A percentile compares a stretch with the other conserved stretches of the same genome.
phyloP scores from a whole-genome alignment of 2,329 filamentous ascomycete genomes.

The Eutypa lata region DNA sequence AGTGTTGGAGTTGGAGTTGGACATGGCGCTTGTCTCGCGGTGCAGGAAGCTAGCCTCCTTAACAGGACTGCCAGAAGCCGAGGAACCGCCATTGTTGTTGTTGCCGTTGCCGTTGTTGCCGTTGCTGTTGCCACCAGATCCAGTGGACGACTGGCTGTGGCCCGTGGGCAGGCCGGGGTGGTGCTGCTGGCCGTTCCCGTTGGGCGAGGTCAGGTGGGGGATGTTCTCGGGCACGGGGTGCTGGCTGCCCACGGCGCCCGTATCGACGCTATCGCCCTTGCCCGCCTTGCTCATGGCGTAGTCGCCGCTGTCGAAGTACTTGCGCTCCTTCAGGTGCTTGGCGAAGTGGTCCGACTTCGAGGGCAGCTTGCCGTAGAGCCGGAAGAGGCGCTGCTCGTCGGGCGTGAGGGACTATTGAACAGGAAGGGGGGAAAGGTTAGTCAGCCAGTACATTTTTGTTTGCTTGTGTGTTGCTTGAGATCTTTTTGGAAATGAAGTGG shows the following conservation, averaged over 20 bases:
- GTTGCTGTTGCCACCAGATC: background rate
- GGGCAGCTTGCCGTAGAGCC: slow-evolving; percentile 95
- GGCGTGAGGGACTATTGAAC: slow-evolving; percentile 73
- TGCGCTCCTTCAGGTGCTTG: slow-evolving; percentile 98
- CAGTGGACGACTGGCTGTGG: slow-evolving; percentile 42
- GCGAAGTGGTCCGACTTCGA: slow-evolving; percentile 94
- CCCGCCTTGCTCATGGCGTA: slow-evolving; percentile 96
- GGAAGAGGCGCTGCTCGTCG: slow-evolving; percentile 94
- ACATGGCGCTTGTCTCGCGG: slow-evolving; percentile 73
- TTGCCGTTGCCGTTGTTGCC: too few relatives aligned
- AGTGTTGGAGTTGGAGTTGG: too few relatives aligned
- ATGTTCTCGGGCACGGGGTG: slow-evolving; percentile 95
- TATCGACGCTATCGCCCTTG: slow-evolving; percentile 90
- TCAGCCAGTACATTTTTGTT: slow-evolving; percentile 7
- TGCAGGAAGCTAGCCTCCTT: slow-evolving; percentile 90
- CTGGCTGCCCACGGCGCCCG: slow-evolving; percentile 89
- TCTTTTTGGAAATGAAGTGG: too few relatives aligned
- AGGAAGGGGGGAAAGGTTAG: slow-evolving; percentile 3
- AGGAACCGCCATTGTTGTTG: slow-evolving; percentile 11
- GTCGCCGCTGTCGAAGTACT: slow-evolving; percentile 96
- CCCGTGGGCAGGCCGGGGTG: slow-evolving; percentile 33
- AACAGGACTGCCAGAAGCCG: slow-evolving; percentile 69
- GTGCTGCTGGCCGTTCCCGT: slow-evolving; percentile 34
- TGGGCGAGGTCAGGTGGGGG: slow-evolving; percentile 76
- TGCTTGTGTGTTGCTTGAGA: slow-evolving; percentile 6